These are phyloP conservation scores for Xylaria sp. DNA, from an alignment of 2,329 filamentous ascomycete genomes.

Conservation along the genomic window DNA sequence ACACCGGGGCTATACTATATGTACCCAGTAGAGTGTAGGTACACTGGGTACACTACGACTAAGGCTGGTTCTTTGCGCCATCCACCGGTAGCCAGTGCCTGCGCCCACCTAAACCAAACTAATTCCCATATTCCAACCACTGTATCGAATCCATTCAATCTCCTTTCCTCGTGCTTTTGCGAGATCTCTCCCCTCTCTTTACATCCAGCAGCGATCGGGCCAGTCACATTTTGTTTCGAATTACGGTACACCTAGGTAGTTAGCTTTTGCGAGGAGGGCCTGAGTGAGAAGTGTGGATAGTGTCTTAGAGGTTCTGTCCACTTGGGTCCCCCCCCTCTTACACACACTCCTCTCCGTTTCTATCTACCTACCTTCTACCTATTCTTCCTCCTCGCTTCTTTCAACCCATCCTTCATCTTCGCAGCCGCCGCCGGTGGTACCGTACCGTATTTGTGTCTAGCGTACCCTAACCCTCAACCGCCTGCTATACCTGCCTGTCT, in stretches of 20 bases:
- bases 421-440: conserved; percentile 42
- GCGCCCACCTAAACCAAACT: conserved; percentile 37
- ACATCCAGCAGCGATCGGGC: conserved; percentile 26
- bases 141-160: conserved; percentile 35
- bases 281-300: conserved; percentile 15
- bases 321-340: conserved; percentile 30
- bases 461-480: conserved; percentile 32
- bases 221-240: conserved; percentile 27
- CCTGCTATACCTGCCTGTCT: conserved; percentile 23
- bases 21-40: neutral
- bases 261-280: conserved; percentile 10
- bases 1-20: conserved; percentile 14
- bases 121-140: conserved; percentile 25
- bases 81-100: conserved; percentile 35
- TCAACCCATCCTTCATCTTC: conserved; percentile 39
- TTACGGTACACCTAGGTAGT: conserved; percentile 15
- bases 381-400: conserved; percentile 31
- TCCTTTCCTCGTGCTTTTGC: conserved; percentile 42
- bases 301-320: conserved; percentile 15
- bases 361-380: neutral
- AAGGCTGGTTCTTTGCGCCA: neutral
- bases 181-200: conserved; percentile 33
- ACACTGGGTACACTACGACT: conserved; percentile 5
- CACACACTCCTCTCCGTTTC: conserved; percentile 30
- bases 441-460: conserved; percentile 40